Evolutionary conservation across 345 rosid genomes (phyloP).

Genomic region (Kandelia obovata): DNA sequence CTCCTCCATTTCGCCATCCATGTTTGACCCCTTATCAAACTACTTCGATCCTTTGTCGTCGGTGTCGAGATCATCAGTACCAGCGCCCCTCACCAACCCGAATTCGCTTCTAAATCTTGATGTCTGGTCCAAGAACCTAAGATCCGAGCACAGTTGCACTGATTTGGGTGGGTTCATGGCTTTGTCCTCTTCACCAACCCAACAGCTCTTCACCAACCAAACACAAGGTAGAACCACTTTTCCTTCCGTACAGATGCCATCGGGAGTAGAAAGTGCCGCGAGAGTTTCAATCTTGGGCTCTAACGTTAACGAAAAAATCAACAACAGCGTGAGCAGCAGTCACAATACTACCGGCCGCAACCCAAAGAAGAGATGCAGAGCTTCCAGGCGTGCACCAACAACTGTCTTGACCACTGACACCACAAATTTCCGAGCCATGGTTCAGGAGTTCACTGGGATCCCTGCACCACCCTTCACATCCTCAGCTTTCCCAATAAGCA

Average conservation of each 20-base stretch:
- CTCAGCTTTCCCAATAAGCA: slow-evolving; percentile 52
- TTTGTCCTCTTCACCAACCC: slow-evolving; percentile 40
- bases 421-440: slow-evolving; percentile 91
- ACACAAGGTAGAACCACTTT: slow-evolving; percentile 15
- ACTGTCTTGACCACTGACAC: slow-evolving; percentile 90
- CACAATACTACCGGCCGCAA: slow-evolving; percentile 36
- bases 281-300: slow-evolving; percentile 22
- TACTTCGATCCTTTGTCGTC: slow-evolving; percentile 49
- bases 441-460: slow-evolving; percentile 95
- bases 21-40: slow-evolving; percentile 49
- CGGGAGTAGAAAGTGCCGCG: slow-evolving; percentile 3
- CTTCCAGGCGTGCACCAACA: slow-evolving; percentile 91
- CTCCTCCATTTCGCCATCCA: slow-evolving; percentile 30
- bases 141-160: slow-evolving; percentile 48
- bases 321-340: slow-evolving; percentile 20
- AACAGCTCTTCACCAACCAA: slow-evolving; percentile 32
- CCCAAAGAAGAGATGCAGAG: slow-evolving; percentile 85
- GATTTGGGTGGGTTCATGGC: slow-evolving; percentile 45
- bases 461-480: slow-evolving; percentile 80
- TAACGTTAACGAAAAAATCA: slow-evolving; percentile 15
- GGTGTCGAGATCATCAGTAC: slow-evolving; percentile 24
- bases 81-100: slow-evolving; percentile 23
- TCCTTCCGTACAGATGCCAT: slow-evolving; percentile 15
- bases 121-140: slow-evolving; percentile 50
- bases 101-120: slow-evolving; percentile 45